Evolutionary conservation across 2,329 filamentous ascomycete genomes (phyloP), one percentile per base, ranked within the genome.

Genomic region (Didymella glomerata): DNA sequence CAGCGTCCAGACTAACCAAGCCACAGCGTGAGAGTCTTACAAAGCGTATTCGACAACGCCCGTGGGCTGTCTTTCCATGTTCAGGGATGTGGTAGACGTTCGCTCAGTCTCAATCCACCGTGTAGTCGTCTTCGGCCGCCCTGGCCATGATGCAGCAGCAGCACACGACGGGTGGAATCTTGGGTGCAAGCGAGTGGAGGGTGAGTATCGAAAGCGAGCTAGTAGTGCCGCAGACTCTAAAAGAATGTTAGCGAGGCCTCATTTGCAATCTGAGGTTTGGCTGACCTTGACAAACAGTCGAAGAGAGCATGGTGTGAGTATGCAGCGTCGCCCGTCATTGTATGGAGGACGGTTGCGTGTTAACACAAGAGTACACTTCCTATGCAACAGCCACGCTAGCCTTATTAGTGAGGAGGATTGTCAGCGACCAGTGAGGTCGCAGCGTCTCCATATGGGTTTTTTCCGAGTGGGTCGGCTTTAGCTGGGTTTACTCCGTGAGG

Each of bases 31-130:
- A 25, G 14, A n/a, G 9, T 9, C 44, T 22, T 45, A 58, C 55
- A 58, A 28, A 10, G 48, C 55, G 28, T 53, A 51, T n/a, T 58
- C 55, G 2, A 58, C 48, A 10, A 53, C 36, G 10, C 48, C 24
- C 8, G 48, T 24, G 22, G 30, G n/a, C 7, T 9, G 38, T 34
- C 24, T 11, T n/a, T 56, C 53, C 8, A 14, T 49, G 2, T 28
- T 20, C 20, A 49, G 14, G 13, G 46, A 34, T 2, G 28, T 45
- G 3, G 18, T 18, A 8, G 14, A 28, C 25, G 14, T 16, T 5
- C 14, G 14, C 25, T 40, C 36, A 11, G 46, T 56, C 16, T 46
- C 38, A 14, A n/a, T 49, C 11, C 14, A 22, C 22, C 46, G 27
- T 27, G 36, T 34, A 3, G 18, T 18, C 8, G 20, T 18, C 14